phyloP scores from a whole-genome alignment of 805 yeast genomes.

The Wickerhamiella azymoides region DNA sequence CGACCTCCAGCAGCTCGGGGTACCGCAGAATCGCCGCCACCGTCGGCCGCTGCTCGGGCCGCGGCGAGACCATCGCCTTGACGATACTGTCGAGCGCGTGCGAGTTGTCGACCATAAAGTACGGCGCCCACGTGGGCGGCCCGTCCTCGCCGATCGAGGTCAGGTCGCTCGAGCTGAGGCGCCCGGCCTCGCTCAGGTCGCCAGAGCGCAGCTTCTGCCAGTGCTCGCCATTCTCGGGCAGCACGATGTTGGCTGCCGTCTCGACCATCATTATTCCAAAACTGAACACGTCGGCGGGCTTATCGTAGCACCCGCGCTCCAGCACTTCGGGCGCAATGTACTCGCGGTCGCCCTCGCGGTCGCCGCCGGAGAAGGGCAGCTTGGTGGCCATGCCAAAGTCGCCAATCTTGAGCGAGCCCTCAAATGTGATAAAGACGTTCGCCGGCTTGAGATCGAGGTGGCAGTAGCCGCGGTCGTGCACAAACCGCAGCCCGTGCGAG shows the following conservation, averaged over 20 bases:
- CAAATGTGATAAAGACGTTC: conserved; percentile 84
- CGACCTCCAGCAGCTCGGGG: conserved; percentile 39
- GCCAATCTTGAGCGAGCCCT: conserved; percentile 85
- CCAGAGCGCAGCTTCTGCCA: conserved; percentile 96
- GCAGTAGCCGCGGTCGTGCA: conserved; percentile 62
- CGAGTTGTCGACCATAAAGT: conserved; percentile 59
- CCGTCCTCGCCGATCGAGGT: conserved; percentile 16
- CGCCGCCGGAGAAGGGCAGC: conserved; percentile 54
- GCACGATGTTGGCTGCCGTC: conserved; percentile 84
- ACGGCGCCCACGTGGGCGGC: conserved; percentile 72
- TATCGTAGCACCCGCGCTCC: conserved; percentile 65
- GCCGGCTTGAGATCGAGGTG: conserved; percentile 95
- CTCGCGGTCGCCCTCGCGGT: conserved; percentile 93
- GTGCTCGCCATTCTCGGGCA: conserved; percentile 91
- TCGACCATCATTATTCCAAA: conserved; percentile 87
- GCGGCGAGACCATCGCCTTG: conserved; percentile 78
- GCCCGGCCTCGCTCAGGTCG: conserved; percentile 89
- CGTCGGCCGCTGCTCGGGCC: conserved; percentile 67
- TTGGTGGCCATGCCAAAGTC: conserved; percentile 92
- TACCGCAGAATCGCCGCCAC: conserved; percentile 56
- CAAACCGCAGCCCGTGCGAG: conserved; percentile 57
- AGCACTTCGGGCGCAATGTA: conserved; percentile 96
- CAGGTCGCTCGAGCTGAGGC: conserved; percentile 52
- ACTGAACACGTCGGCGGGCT: conserved; percentile 91
- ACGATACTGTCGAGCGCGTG: conserved; percentile 67